Conservation (phyloP, 768 basidiomycete genomes). For the Coprinopsis marcescibilis region DNA sequence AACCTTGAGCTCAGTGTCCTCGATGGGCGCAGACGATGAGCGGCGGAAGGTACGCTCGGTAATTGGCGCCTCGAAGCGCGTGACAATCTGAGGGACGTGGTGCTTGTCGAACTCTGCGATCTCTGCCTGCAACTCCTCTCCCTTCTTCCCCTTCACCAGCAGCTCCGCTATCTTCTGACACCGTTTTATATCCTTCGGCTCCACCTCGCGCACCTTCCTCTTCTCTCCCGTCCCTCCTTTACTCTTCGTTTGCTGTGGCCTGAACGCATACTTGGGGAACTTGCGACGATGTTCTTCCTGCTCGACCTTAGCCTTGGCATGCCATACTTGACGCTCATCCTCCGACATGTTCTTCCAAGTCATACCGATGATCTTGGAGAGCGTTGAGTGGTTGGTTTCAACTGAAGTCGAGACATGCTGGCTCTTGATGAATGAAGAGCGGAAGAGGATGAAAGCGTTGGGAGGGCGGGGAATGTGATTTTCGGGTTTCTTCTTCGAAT, state of each 20-base stretch:
- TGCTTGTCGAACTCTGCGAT: conserved; percentile 57
- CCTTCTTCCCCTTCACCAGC: conserved; percentile 59
- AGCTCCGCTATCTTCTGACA: conserved; percentile 64
- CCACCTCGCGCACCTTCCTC: conserved; percentile 60
- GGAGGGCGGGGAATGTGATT: conserved; percentile 80
- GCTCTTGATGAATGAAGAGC: conserved; percentile 74
- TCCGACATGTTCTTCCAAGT: conserved; percentile 77
- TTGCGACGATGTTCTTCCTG: conserved; percentile 73
- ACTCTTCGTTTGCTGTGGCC: conserved; percentile 53
- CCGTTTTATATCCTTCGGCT: conserved; percentile 60
- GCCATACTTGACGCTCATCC: conserved; percentile 75
- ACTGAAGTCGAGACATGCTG: conserved; percentile 73
- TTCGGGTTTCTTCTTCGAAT: conserved; percentile 65
- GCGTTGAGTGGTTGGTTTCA: conserved; percentile 77
- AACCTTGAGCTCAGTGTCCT: conserved; percentile 30
- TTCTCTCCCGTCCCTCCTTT: conserved; percentile 45
- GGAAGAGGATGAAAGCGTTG: conserved; percentile 85
- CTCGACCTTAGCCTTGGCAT: conserved; percentile 66
- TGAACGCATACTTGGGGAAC: conserved; percentile 76
- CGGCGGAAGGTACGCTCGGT: conserved; percentile 68
- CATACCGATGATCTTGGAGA: conserved; percentile 80
- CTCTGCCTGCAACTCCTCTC: conserved; percentile 47
- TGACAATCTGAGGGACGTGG: conserved; percentile 58
- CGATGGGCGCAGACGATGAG: conserved; percentile 56
- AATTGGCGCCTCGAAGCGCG: conserved; percentile 72